Base-by-base conservation (phyloP, 371 early-diverging fungal species). In the Cokeromyces recurvatus region DNA sequence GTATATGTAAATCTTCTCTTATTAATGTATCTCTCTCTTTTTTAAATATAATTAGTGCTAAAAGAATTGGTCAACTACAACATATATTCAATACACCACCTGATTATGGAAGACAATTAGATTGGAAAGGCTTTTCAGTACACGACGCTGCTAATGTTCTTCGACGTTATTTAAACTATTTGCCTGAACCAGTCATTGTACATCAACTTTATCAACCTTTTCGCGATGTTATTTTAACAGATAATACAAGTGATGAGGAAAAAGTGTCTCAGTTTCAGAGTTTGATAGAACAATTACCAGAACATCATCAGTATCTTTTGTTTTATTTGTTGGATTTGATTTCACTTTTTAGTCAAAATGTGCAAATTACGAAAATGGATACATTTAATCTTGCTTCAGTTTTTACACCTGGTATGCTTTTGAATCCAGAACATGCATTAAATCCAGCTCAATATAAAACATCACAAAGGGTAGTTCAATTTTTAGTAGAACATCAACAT, bases 121-220 rank as follows among this genome's bases (percentile, higher is more conserved):
- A 78, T 55, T 82, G 82, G 81, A 54, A 70, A 37, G 72, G 73
- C 5, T 81, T 69, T 55, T 72, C 81, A 9, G 72, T 79, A 7
- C 81, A 80, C 45, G 85, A 85, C 60, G 80, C 82, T 15, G 81
- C 82, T 21, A 77, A 73, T 41, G 64, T 82, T 1, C 54, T 82
- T 14, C 68, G 79, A 20, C 66, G 83, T 17, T 85, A 73, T 44
- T 58, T 85, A 19, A 80, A 80, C 39, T 67, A 75, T 25, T 58
- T 85, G n/a, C 83, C 82, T 4, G 81, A 82, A 38, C 77, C 83
- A 11, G 83, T 85, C 21, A 81, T 85, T 49, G 57, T 77, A 3
- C 70, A 72, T 29, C 46, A 57, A 14, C 73, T 66, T 21, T 82
- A 83, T 57, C 68, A 81, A 38, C 57, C 63, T n/a, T 85, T 85